Conservation (phyloP, 2,329 filamentous ascomycete genomes). For the Aspergillus fischeri region DNA sequence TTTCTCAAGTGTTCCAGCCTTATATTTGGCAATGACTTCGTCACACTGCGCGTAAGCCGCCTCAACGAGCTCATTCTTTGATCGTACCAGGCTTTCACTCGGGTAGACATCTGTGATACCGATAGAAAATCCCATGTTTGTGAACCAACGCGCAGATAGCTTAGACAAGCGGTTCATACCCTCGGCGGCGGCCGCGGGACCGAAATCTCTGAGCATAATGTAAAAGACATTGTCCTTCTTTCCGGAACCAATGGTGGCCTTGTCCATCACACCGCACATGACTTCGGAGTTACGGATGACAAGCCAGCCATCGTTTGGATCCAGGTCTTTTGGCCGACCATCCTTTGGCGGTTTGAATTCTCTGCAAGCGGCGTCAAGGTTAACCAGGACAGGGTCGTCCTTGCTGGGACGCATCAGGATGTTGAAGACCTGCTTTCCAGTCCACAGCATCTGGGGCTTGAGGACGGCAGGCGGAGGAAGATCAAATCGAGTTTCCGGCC, state of each 20-base stretch:
- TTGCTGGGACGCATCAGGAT: constrained; percentile 87
- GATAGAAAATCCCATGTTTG: constrained; percentile 91
- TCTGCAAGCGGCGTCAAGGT: constrained; percentile 88
- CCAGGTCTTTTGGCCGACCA: constrained; percentile 54
- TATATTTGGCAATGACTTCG: constrained; percentile 75
- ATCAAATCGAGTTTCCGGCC: constrained; percentile 71
- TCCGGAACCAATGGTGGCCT: constrained; percentile 90
- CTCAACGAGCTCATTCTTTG: constrained; percentile 73
- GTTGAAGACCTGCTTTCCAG: constrained; percentile 94
- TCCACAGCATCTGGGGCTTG: constrained; percentile 86
- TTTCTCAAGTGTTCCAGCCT: constrained; percentile 75
- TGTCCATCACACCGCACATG: constrained; percentile 98
- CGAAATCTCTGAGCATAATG: constrained; percentile 91
- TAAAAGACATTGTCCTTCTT: constrained; percentile 99
- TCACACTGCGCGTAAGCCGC: constrained; percentile 78
- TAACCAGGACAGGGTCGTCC: constrained; percentile 75
- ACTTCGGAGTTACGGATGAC: constrained; percentile 94
- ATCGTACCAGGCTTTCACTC: constrained; percentile 61
- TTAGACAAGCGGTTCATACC: constrained; percentile 94
- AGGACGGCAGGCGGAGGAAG: constrained; percentile 81
- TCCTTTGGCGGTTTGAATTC: constrained; percentile 53
- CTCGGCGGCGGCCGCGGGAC: constrained; percentile 78
- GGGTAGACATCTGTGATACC: constrained; percentile 94
- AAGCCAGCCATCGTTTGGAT: constrained; percentile 83
- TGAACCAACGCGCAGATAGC: constrained; percentile 81